Evolutionary conservation across 352 stramenopile species (phyloP).

Genomic region (Pythium pyrilobum): DNA sequence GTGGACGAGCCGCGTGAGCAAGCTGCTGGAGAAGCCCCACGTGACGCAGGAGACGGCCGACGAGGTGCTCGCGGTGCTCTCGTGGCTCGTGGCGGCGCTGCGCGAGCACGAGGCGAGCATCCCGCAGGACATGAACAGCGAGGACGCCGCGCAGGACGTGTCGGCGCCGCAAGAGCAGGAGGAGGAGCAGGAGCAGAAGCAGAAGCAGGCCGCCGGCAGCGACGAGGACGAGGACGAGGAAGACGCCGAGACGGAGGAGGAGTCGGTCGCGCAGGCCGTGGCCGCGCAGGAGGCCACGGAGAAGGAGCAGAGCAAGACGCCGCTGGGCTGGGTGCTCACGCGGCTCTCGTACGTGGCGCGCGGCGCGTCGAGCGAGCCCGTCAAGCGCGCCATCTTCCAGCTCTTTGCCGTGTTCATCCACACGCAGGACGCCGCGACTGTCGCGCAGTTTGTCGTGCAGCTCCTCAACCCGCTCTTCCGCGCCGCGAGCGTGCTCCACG

Average conservation of each 20-base stretch:
- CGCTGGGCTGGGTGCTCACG: constrained; percentile 79
- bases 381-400: constrained; percentile 79
- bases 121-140: constrained; percentile 48
- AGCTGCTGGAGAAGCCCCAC: constrained; percentile 58
- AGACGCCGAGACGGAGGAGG: constrained; percentile 12
- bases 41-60: constrained; percentile 45
- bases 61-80: constrained; percentile 53
- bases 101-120: constrained; percentile 38
- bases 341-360: constrained; percentile 78
- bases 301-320: constrained; percentile 52
- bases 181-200: constrained; percentile 12
- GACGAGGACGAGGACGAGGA: constrained; percentile 26
- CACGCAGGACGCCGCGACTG: constrained; percentile 39
- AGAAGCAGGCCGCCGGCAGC: constrained; percentile 1
- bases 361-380: constrained; percentile 33
- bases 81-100: constrained; percentile 61
- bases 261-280: constrained; percentile 13
- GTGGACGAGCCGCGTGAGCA: constrained; percentile 51
- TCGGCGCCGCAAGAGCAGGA: constrained; percentile 14
- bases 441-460: constrained; percentile 61
- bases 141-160: constrained; percentile 15
- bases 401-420: constrained; percentile 80
- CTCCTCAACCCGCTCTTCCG: constrained; percentile 84
- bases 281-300: constrained; percentile 40
- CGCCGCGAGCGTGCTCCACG: constrained; percentile 39